phyloP scores from a whole-genome alignment of 176 grass and related monocot species.

The Paspalum vaginatum region DNA sequence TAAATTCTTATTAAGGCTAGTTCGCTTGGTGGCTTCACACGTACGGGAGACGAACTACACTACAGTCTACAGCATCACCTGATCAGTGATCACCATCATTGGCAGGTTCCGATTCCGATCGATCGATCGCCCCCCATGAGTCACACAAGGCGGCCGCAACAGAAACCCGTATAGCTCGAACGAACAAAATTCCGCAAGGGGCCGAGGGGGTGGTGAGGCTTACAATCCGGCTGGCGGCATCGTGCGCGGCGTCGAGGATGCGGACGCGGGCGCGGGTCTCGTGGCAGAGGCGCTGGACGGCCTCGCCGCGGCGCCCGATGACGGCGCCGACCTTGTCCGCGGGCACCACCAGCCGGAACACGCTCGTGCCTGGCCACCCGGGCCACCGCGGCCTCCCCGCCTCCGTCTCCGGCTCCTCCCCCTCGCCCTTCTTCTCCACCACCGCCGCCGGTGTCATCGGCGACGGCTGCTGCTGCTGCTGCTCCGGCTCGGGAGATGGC shows the following conservation, averaged over 20 bases:
- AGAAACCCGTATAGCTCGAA: not conserved
- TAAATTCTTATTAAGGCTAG: not conserved
- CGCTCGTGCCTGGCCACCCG: constrained; percentile 65
- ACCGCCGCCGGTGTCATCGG: not conserved
- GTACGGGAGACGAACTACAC: no score
- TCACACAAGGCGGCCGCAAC: not conserved
- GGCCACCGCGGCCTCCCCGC: constrained; percentile 54
- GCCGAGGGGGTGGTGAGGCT: not conserved
- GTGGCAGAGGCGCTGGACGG: constrained; percentile 67
- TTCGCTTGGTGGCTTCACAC: no score
- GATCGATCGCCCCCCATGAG: not conserved
- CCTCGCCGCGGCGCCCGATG: constrained; percentile 72
- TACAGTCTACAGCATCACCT: no score
- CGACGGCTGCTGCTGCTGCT: not conserved
- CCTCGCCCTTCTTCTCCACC: not conserved
- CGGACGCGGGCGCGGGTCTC: constrained; percentile 72
- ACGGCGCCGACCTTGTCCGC: constrained; percentile 64
- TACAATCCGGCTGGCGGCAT: constrained; percentile 53
- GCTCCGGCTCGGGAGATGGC: not conserved
- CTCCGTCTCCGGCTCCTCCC: not conserved
- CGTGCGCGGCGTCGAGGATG: constrained; percentile 51
- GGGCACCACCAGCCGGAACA: constrained; percentile 73
- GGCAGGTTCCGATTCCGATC: not conserved
- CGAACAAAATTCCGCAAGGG: not conserved
- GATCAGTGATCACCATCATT: not conserved